Base-by-base conservation (phyloP, 345 rosid species). In the Aethionema arabicum region DNA sequence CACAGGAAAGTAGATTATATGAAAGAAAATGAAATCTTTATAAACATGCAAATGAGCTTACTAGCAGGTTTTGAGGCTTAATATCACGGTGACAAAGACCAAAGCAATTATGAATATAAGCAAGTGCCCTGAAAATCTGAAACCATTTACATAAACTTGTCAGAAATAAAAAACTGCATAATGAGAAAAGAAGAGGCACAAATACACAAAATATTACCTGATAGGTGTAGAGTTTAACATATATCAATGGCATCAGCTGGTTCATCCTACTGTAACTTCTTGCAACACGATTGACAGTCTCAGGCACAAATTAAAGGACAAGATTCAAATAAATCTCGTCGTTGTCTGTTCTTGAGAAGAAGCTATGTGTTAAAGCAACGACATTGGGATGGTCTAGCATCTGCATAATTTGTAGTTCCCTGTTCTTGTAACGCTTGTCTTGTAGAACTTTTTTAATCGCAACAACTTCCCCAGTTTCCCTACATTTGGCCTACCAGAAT, bases 41-140 rank as follows among this genome's bases (percentile, higher is more conserved):
- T 33, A 12, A 30, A 40, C 5, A 8, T 56, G 38, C 40, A 52
- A 29, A 44, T 65, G 66, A 61, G 41, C 86, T 83, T 72, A 86
- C 97, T n/a, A 90, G 86, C 74, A 86, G 72, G 80, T 90, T 90
- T 67, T 90, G 97, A 75, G 97, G 97, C 77, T 90, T 90, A 76
- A 90, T 90, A 71, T 90, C 97, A 70, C 95, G 89, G 66, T 90
- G 97, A 76, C 97, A 90, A 61, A 90, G 85, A 54, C 95, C 97
- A 48, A 86, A 82, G 75, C 86, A 80, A 51, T 84, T 83, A 75
- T 90, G 97, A 61, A 90, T 70, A 72, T 86, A 90, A 39, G 95
- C 90, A 72, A 90, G 95, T n/a, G 97, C 97, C 84, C 97, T 85
- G 78, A 95, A 90, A 60, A 90, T 90, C 97, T 90, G 90, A 65